Percentiles rank a stretch among this genome's conserved stretches.
Evolutionary conservation across 2,329 filamentous ascomycete genomes (phyloP).

Genomic region (Venturia asperata): DNA sequence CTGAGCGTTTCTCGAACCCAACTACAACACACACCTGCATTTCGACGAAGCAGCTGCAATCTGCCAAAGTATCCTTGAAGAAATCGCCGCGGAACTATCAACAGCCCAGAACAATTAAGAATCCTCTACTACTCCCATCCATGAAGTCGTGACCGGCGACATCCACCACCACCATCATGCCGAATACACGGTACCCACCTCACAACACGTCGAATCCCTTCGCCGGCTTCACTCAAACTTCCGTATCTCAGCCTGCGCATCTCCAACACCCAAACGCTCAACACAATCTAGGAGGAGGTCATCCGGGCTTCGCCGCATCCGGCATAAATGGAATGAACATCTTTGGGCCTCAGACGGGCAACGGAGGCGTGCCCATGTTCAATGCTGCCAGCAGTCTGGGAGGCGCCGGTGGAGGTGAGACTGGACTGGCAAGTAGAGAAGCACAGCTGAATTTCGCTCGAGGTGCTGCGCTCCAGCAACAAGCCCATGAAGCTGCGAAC

Average conservation of each 20-base stretch:
- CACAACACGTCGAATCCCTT: conserved; percentile 54
- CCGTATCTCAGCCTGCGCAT: conserved; percentile 30
- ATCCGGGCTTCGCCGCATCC: conserved; percentile 19
- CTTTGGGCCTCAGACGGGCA: conserved; percentile 40
- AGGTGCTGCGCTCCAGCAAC: conserved; percentile 51
- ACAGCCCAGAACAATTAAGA: neutral
- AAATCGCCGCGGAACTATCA: neutral
- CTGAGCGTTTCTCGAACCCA: neutral
- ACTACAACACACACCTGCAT: neutral
- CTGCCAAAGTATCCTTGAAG: neutral
- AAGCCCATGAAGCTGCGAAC: conserved; percentile 36
- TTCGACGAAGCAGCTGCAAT: neutral
- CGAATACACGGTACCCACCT: conserved; percentile 52
- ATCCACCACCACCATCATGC: conserved; percentile 37
- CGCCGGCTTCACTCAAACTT: conserved; percentile 42
- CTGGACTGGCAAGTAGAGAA: conserved; percentile 77
- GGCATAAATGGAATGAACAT: conserved; percentile 15
- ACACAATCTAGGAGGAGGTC: conserved; percentile 21
- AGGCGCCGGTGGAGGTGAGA: conserved; percentile 45
- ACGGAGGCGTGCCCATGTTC: conserved; percentile 37
- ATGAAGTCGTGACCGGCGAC: conserved; percentile 8
- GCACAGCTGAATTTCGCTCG: conserved; percentile 82
- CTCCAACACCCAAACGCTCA: conserved; percentile 32
- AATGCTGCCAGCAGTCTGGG: conserved; percentile 31
- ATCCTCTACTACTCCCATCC: neutral